Evolutionary conservation across 2,329 filamentous ascomycete genomes (phyloP).

Genomic region (Venturia nashicola): DNA sequence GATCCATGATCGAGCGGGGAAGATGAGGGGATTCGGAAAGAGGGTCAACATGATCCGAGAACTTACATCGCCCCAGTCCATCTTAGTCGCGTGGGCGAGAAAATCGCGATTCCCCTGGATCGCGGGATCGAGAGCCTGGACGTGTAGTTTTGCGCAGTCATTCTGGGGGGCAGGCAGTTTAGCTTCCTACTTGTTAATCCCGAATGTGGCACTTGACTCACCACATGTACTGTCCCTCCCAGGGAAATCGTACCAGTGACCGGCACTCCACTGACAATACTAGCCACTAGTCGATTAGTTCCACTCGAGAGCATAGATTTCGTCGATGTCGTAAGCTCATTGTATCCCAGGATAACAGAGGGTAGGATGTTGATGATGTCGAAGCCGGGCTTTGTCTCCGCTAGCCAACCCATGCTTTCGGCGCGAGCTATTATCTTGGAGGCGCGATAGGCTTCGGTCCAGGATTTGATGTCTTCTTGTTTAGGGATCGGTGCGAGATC

Average conservation of each 20-base stretch:
- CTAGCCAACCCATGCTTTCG: slow-evolving; percentile 16
- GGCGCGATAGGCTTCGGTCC: slow-evolving; percentile 16
- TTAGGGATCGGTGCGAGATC: slow-evolving; percentile 3
- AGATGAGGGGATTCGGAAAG: too few species aligned
- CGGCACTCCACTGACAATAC: neutral
- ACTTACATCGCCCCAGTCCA: neutral
- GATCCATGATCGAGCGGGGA: too few species aligned
- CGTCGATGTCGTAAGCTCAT: slow-evolving; percentile 17
- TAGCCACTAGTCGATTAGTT: neutral
- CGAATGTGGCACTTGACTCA: neutral
- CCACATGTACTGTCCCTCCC: neutral
- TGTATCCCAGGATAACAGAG: slow-evolving; percentile 18
- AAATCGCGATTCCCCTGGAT: neutral
- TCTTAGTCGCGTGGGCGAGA: neutral
- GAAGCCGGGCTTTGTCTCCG: slow-evolving; percentile 15
- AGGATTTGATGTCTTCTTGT: neutral
- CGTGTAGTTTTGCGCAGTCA: neutral
- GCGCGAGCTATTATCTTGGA: slow-evolving; percentile 16
- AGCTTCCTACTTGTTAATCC: neutral
- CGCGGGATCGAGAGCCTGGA: neutral
- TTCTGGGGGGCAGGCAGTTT: neutral
- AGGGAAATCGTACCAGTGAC: neutral
- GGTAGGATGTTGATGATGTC: slow-evolving; percentile 19
- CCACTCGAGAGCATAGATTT: neutral
- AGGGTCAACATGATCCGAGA: too few species aligned